Base-by-base conservation (phyloP, 192 early-diverging fungal species). In the Entrophospora sp. region DNA sequence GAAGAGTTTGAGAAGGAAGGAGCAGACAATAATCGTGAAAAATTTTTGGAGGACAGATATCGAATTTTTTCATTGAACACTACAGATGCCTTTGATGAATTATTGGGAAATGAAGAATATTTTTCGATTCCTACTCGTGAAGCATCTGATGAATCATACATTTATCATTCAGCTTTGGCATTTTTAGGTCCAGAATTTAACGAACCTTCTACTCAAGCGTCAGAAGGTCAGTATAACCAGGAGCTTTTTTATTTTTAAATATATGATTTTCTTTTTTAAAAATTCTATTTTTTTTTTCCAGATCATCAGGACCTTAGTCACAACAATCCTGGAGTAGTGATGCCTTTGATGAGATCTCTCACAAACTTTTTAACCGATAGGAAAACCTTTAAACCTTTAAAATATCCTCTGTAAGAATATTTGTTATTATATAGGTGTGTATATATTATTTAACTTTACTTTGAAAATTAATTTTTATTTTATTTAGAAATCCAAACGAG, bases 301-400 rank as follows among this genome's bases (percentile, higher is more conserved):
- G 22, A 18, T 24, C 32, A 57, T 14, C 9, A 14, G 12, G 9
- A 32, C 12, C 32, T 36, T 34, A 56, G 13, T 30, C 9, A 13
- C 4, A 66, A 66, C 8, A 18, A 57, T 9, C 48, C 51, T 31
- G 24, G 34, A 3, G 34, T 28, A 32, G 58, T 75, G 36, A 73
- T 74, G 4, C 88, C 88, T 0, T 77, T 91, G 35, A 84, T 93
- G 76, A 87, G 89, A 69, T 90, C 89, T 4, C 67, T 91, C 1
- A 76, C 89, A 5, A 86, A 79, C 32, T 77, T 93, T 43, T 90
- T 85, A 81, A 82, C 82, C 6, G 90, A 84, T 48, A 70, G 81
- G 2, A 80, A 73, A 5, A 87, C 82, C 46, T 79, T 89, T 20
- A 67, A 79, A 20, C 86, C 89, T 16, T 70, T 93, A 35, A 85